phyloP scores from a whole-genome alignment of 139 green algal species.

The Coccomyxa sp. region DNA sequence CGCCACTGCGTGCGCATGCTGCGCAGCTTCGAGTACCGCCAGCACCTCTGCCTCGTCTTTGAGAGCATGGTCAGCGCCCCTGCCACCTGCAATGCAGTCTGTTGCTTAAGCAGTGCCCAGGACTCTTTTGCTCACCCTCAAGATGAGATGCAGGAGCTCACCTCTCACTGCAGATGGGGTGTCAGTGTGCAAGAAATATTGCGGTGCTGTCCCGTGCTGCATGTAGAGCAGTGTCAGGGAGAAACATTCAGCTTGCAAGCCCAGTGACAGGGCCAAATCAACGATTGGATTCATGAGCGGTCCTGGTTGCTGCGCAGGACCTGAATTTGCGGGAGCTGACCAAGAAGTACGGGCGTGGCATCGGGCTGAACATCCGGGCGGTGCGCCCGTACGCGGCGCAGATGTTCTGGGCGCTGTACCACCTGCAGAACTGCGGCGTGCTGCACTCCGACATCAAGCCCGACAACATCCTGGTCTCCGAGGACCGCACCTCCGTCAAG shows the following conservation, averaged over 20 bases:
- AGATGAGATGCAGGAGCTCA: neutral
- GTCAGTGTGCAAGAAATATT: neutral
- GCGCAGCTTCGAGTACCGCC: constrained; percentile 89
- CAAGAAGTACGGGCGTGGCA: constrained; percentile 95
- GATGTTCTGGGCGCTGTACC: constrained; percentile 90
- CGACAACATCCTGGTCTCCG: constrained; percentile 98
- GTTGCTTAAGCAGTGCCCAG: neutral
- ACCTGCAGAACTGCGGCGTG: constrained; percentile 75
- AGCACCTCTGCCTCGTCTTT: constrained; percentile 96
- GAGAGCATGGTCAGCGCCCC: constrained; percentile 67
- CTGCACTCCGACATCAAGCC: constrained; percentile 99
- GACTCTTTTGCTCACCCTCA: neutral
- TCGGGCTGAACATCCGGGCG: constrained; percentile 88
- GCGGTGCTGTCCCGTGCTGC: too few species aligned
- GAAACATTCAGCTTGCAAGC: neutral
- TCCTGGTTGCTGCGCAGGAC: constrained; percentile 44
- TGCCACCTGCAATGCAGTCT: neutral
- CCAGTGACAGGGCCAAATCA: neutral
- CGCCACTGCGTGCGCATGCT: constrained; percentile 90
- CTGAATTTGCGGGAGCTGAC: constrained; percentile 90
- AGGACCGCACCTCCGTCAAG: constrained; percentile 70
- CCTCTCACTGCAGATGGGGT: neutral
- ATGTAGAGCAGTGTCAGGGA: too few species aligned
- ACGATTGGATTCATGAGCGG: neutral
- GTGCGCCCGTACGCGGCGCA: constrained; percentile 87